Evolutionary conservation across 2,329 filamentous ascomycete genomes (phyloP).

Genomic region (Penicillium aurantiogriseum): DNA sequence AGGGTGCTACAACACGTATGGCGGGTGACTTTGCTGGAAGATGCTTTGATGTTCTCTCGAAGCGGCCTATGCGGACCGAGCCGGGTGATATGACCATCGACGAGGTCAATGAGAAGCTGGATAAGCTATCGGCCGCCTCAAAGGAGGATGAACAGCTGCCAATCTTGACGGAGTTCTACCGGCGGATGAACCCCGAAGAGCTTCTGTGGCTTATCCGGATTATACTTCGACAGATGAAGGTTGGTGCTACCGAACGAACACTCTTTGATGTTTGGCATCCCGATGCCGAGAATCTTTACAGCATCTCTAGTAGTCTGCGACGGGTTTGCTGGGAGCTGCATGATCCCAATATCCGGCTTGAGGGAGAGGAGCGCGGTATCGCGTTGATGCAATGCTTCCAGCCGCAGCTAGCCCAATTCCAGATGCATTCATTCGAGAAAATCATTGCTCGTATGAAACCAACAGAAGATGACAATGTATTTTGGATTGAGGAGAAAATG

Average conservation of each 20-base stretch:
- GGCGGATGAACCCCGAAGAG: constrained; percentile 88
- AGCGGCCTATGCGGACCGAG: constrained; percentile 71
- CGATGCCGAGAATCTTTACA: constrained; percentile 76
- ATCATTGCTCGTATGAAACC: constrained; percentile 69
- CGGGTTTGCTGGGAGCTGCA: constrained; percentile 93
- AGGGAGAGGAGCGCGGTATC: constrained; percentile 72
- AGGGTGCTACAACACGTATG: constrained; percentile 60
- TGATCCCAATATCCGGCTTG: constrained; percentile 69
- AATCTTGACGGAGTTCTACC: constrained; percentile 81
- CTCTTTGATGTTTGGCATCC: constrained; percentile 81
- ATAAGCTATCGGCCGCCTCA: constrained; percentile 70
- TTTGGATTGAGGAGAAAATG: constrained; percentile 97
- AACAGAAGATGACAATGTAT: constrained; percentile 69
- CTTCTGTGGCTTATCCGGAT: constrained; percentile 94
- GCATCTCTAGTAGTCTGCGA: constrained; percentile 83
- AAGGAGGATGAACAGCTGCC: constrained; percentile 82
- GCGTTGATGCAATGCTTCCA: constrained; percentile 93
- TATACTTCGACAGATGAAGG: constrained; percentile 75
- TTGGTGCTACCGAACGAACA: constrained; percentile 80
- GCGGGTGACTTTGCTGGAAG: constrained; percentile 90
- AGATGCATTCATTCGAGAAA: constrained; percentile 76
- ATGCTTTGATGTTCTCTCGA: constrained; percentile 82
- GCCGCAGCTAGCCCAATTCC: constrained; percentile 89
- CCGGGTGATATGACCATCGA: constrained; percentile 79
- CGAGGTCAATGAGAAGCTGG: constrained; percentile 83